Base-by-base conservation (phyloP, 768 basidiomycete species). In the Trametes coccinea region DNA sequence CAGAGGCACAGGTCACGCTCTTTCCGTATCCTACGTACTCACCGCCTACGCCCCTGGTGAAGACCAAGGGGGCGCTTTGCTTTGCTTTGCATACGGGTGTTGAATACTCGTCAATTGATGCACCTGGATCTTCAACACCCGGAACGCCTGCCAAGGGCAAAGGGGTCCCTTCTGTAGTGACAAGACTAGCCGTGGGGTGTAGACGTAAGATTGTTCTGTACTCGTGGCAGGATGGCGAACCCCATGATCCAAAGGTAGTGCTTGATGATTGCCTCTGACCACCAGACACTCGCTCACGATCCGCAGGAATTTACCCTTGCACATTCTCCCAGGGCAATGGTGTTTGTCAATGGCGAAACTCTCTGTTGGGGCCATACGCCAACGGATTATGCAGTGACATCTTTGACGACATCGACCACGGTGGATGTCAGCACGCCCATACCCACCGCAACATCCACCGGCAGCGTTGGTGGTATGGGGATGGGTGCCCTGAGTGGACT, bases 261-360 rank as follows among this genome's bases (percentile, higher is more conserved):
- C 80, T 66, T 16, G 5, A 22, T 22, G n/a, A 1, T 29, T 29
- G n/a, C 22, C 34, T 11, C 47, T 37, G 16, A 22, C 22, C 4
- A 49, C 49, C 29, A 43, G 49, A 13, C 46, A 22, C 3, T 17
- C 34, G 34, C 61, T 60, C 57, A 57, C 50, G 22, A 40, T 53
- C n/a, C 22, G 14, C 61, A 95, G 91, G 96, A 98, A 82, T 77
- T 86, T 3, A 68, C 79, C 0, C 79, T 98, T 3, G 91, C 95
- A 11, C 96, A 98, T 71, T 94, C 95, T 8, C 88, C 97, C n/a
- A 84, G 97, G 43, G 80, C 83, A 0, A 87, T 97, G 52, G 79
- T 87, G 2, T 95, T 98, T 71, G 74, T 93, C 52, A 78, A 85
- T 61, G 68, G 82, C 5, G 79, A 85, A 29, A 78, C 78, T 1